These are phyloP conservation scores for Calonectria naviculata DNA, from an alignment of 2,329 filamentous ascomycete genomes.

Conservation along the genomic window DNA sequence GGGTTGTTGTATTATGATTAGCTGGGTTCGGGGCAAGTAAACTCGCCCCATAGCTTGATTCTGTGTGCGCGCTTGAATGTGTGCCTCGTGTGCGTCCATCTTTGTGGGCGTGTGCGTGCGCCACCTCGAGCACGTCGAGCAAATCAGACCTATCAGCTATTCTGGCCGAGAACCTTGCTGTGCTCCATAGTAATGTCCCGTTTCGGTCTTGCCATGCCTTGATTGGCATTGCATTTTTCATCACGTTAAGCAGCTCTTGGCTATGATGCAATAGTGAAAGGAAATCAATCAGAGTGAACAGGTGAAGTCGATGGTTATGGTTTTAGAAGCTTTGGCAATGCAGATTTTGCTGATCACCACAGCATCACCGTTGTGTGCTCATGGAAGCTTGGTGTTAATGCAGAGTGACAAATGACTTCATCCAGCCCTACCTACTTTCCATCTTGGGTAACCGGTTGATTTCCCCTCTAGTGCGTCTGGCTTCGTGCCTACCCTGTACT, in stretches of 20 bases:
- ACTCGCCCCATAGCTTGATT: constrained; percentile 22
- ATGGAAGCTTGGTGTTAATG: constrained; percentile 17
- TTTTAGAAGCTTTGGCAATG: background rate
- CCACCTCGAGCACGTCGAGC: constrained; percentile 15
- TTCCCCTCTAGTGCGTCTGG: constrained; percentile 11
- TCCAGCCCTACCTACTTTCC: constrained; percentile 35
- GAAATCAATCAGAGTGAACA: background rate
- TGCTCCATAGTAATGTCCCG: constrained; percentile 1
- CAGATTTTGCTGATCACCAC: background rate
- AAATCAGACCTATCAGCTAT: constrained; percentile 5
- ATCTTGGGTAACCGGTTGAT: constrained; percentile 25
- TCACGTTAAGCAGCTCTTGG: background rate
- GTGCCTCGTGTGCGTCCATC: constrained; percentile 33
- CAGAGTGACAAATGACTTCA: constrained; percentile 35
- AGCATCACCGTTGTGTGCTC: constrained; percentile 15
- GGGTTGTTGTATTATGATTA: constrained; percentile 25
- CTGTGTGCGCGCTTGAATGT: constrained; percentile 21
- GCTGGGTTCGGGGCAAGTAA: constrained; percentile 19
- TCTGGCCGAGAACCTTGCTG: constrained; percentile 7
- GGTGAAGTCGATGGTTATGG: background rate
- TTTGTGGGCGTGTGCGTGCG: constrained; percentile 15
- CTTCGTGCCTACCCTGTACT: constrained; percentile 30
- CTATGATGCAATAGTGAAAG: background rate
- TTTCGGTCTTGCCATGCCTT: background rate
- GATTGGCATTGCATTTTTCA: background rate